Base-by-base conservation (phyloP, 495 filamentous ascomycete genomes). In the Neurospora sublineolata region DNA sequence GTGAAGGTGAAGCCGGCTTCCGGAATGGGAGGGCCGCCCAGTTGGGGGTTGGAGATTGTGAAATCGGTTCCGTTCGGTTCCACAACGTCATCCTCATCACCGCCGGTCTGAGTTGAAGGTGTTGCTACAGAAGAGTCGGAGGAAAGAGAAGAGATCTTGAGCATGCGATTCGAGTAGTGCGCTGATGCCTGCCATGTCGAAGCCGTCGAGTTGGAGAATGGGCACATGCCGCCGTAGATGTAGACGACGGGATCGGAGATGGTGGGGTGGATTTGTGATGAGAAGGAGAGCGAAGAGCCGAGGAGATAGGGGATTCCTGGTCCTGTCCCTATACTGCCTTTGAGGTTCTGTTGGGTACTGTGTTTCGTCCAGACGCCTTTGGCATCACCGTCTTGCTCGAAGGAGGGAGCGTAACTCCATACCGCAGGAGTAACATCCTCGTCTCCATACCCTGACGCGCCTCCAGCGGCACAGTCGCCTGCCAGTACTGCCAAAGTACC, bases 1-100 rank as follows among this genome's bases (percentile, higher is more conserved):
- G 94, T 95, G 36, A 96, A 87, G 1, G 89, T 91, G 81, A 96
- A 95, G 4, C 94, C 94, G 14, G 94, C 94, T 79, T 94, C 93
- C 6, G 93, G 83, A 69, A 96, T 88, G 0, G 93, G 93, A 6
- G 81, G 82, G 12, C 79, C 79, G 64, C 75, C 33, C 70, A 76
- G 52, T 68, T 79, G 8, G 74, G 52, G 52, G 12, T 60, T 60
- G 23, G 52, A 60, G 27, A 60, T 60, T 39, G 81, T 74, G 36
- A 75, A 72, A 14, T 70, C 72, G 39, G 79, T 72, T 1, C 71
- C 69, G 69, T 78, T 40, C 3, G n/a, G 18, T 86, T 58, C 23
- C 5, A 60, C 27, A 27, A 60, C 23, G 23, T 60, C 27, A 30
- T 16, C 6, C 12, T 16, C 10, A 16, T 16, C 52, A 6, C 6